Evolutionary conservation across 176 grass and related monocot species (phyloP), one percentile per base, ranked within the genome.

Genomic region (Phoenix dactylifera): DNA sequence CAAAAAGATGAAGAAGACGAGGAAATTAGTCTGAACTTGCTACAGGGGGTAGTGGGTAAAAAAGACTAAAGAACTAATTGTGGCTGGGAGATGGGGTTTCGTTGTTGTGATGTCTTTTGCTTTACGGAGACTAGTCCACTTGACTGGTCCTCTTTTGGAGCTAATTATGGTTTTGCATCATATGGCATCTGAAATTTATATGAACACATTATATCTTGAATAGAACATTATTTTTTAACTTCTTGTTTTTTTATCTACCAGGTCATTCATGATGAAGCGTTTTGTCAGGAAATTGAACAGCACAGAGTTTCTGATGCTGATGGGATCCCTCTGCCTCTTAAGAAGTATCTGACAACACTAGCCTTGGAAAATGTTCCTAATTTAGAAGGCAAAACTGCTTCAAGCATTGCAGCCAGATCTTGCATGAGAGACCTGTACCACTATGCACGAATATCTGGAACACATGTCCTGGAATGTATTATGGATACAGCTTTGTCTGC

Each of bases 351-450:
- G 55, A 81, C 81, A 75, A 88, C 92, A 85, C 35, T 86, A 58
- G 66, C 60, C 16, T 60, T 50, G 52, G 78, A 80, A 53, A 83
- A 25, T 53, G 68, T 57, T 71, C 17, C 20, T 75, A 49, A 70
- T n/a, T 68, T 49, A 18, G 72, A 76, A 79, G 72, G 67, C 30
- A 70, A 52, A 26, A 59, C 48, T 32, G 15, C 75, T 22, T 54
- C 55, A 18, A 74, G 72, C 58, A 9, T 65, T 19, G 70, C 66
- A 75, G 68, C 76, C 58, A 69, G 51, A 70, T 87, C 77, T 50
- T 97, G 83, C 83, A 83, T 85, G 75, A 91, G 82, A 80, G 87
- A 97, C 66, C 66, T 97, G 1, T 91, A 85, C 50, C 84, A 97
- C 83, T 88, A 88, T 83, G 86, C 81, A 63, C 77, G 84, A 66